Conservation (phyloP, 805 yeast genomes). For the Novakomyces olei region DNA sequence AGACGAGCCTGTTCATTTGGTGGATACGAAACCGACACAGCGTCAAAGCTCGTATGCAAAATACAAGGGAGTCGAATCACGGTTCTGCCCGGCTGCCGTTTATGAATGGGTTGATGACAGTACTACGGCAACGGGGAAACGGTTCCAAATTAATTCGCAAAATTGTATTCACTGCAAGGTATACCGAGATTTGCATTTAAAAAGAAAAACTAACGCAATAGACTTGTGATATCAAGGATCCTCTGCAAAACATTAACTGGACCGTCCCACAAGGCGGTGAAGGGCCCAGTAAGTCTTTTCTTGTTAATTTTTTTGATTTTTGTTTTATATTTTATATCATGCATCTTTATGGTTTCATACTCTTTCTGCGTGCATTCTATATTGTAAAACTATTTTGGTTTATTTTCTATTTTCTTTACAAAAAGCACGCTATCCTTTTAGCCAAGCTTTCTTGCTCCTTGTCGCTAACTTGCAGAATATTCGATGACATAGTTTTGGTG, state of each 20-base stretch:
- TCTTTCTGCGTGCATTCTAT: too few relatives aligned
- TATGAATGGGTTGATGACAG: constrained; percentile 76
- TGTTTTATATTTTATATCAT: too few relatives aligned
- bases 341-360: too few relatives aligned
- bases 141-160: constrained; percentile 84
- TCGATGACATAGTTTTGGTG: too few relatives aligned
- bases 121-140: constrained; percentile 34
- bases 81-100: constrained; percentile 97
- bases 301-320: too few relatives aligned
- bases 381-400: too few relatives aligned
- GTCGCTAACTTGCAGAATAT: too few relatives aligned
- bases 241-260: constrained; percentile 87
- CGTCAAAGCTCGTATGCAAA: constrained; percentile 47
- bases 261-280: constrained; percentile 98
- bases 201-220: background rate
- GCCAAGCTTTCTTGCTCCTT: too few relatives aligned
- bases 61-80: constrained; percentile 67
- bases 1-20: constrained; percentile 73
- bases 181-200: background rate
- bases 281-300: constrained; percentile 68
- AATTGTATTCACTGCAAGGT: constrained; percentile 94
- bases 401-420: too few relatives aligned
- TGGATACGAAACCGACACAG: constrained; percentile 27
- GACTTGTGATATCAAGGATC: constrained; percentile 88
- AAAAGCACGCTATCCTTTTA: too few relatives aligned